Conservation (phyloP, 139 green algal genomes). For the Pleodorina starrii region DNA sequence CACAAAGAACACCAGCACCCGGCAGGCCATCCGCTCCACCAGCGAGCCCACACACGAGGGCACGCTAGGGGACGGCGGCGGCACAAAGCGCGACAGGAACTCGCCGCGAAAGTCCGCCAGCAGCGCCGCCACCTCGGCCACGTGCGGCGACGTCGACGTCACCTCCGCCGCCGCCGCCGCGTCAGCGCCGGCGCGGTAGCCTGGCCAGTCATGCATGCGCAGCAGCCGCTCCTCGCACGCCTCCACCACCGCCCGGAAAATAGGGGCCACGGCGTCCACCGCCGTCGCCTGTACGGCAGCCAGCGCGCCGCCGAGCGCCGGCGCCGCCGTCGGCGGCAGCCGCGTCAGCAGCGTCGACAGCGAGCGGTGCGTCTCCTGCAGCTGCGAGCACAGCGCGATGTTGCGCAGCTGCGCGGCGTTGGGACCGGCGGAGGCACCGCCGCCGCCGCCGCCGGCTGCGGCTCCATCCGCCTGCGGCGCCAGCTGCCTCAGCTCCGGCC, state of each 20-base stretch:
- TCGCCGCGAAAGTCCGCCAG: conserved; percentile 79
- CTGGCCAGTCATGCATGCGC: conserved; percentile 45
- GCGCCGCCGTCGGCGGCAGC: conserved; percentile 58
- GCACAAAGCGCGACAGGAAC: conserved; percentile 74
- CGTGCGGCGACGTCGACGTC: conserved; percentile 77
- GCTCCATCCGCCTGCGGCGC: conserved; percentile 6
- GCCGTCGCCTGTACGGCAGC: conserved; percentile 50
- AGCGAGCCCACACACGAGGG: conserved; percentile 72
- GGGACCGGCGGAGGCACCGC: conserved; percentile 30
- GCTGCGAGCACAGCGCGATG: conserved; percentile 82
- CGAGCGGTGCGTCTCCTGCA: conserved; percentile 87
- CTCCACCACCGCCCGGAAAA: conserved; percentile 75
- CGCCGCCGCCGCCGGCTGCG: conserved; percentile 35
- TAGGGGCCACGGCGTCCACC: conserved; percentile 75
- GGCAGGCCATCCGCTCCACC: conserved; percentile 83
- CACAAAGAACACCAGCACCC: conserved; percentile 92
- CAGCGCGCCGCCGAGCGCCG: conserved; percentile 65
- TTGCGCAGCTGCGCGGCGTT: conserved; percentile 87
- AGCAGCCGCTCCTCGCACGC: conserved; percentile 51
- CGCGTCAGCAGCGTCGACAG: conserved; percentile 32
- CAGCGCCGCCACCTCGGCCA: conserved; percentile 72
- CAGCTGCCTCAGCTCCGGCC: conserved; percentile 69
- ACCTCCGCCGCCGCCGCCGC: conserved; percentile 34
- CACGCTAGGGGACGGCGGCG: conserved; percentile 62
- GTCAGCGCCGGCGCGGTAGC: background rate